These are phyloP conservation scores for Halteria grandinella DNA, from an alignment of 73 alveolate species.

Conservation along the genomic window DNA sequence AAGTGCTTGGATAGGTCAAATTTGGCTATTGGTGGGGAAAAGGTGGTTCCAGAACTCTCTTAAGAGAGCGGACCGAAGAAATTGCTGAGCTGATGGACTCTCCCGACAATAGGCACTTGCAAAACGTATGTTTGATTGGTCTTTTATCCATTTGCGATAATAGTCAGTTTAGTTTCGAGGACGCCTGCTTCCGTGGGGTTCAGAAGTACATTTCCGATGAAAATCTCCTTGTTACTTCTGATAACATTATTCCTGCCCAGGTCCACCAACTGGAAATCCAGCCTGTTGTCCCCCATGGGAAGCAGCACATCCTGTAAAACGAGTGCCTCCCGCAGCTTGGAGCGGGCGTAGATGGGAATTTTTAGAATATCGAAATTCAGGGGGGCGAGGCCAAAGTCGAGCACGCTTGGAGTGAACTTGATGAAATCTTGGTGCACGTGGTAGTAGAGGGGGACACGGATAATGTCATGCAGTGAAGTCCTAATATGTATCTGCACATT, in stretches of 20 bases:
- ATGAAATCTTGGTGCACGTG: constrained; percentile 33
- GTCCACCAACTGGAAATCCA: constrained; percentile 10
- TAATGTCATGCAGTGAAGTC: constrained; percentile 7
- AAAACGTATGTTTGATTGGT: neutral
- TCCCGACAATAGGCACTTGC: constrained; percentile 8
- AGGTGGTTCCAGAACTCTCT: neutral
- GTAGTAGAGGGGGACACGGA: constrained; percentile 24
- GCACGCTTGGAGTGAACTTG: constrained; percentile 3
- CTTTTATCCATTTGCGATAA: constrained; percentile 3
- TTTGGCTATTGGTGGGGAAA: constrained; percentile 15
- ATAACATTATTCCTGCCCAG: neutral
- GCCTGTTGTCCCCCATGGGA: constrained; percentile 4
- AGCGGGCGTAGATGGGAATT: neutral
- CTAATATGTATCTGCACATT: constrained; percentile 14
- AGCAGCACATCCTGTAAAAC: neutral
- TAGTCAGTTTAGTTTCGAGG: neutral
- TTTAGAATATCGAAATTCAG: constrained; percentile 11
- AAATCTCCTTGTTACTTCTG: neutral
- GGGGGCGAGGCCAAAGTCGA: constrained; percentile 31
- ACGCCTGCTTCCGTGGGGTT: constrained; percentile 10
- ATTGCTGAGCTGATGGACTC: neutral
- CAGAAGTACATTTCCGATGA: constrained; percentile 8
- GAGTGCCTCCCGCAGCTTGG: neutral
- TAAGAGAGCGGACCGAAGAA: neutral
- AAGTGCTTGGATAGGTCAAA: constrained; percentile 20